phyloP scores from a whole-genome alignment of 257 asterid species.

The Plectranthus barbatus region DNA sequence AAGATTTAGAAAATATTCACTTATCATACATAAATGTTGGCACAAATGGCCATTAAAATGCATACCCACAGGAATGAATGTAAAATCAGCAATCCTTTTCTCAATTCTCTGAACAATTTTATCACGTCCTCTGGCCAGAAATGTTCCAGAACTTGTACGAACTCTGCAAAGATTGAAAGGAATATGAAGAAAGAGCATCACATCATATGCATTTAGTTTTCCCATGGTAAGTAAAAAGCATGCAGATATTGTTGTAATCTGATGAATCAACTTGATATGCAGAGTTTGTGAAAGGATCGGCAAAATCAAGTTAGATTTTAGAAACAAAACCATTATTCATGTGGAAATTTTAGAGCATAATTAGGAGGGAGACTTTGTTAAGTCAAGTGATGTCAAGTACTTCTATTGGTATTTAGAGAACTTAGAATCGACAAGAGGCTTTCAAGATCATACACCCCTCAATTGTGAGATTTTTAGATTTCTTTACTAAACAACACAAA shows the following conservation, averaged over 20 bases:
- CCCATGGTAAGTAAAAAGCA: neutral
- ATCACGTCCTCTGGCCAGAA: slow-evolving; percentile 84
- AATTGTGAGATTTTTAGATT: neutral
- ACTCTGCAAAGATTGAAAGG: slow-evolving; percentile 21
- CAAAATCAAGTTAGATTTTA: neutral
- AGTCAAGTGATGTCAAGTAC: neutral
- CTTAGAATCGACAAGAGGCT: neutral
- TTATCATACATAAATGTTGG: neutral
- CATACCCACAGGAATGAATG: slow-evolving; percentile 94
- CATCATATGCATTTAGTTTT: slow-evolving; percentile 1
- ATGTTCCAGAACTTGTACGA: slow-evolving; percentile 97
- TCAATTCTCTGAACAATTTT: slow-evolving; percentile 67
- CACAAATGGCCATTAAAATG: slow-evolving; percentile 1
- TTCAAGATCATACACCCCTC: neutral
- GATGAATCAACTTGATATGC: neutral
- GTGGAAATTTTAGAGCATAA: neutral
- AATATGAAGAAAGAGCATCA: neutral
- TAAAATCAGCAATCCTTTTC: slow-evolving; percentile 90
- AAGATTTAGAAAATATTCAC: too few species aligned
- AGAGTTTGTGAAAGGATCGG: slow-evolving; percentile 1
- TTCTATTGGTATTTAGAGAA: neutral
- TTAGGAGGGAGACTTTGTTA: neutral
- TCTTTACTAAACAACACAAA: neutral
- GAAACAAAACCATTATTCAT: neutral
- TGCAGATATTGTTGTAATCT: too few species aligned